Percentiles rank a stretch among this genome's conserved stretches.
Conservation (phyloP, 177 flowering plant genomes). For the Tripterygium wilfordii region DNA sequence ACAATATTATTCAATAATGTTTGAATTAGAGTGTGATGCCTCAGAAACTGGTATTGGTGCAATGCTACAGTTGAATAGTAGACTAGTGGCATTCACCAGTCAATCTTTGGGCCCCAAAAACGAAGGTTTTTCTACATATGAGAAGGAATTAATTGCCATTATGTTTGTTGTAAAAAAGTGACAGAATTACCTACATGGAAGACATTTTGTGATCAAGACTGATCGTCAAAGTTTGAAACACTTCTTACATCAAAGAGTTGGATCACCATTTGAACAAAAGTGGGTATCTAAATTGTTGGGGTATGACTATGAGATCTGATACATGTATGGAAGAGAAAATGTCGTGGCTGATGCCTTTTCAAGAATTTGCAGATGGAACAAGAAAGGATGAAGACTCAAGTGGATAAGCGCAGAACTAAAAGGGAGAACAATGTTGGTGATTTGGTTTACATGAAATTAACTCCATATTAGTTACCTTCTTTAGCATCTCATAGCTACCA, state of each 20-base stretch:
- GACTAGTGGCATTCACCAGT: neutral
- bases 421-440: too few species aligned
- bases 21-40: neutral
- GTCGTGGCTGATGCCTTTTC: constrained; percentile 8
- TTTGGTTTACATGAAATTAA: too few species aligned
- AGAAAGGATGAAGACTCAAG: too few species aligned
- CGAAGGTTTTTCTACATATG: constrained; percentile 3
- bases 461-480: neutral
- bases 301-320: constrained; percentile 6
- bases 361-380: too few species aligned
- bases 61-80: neutral
- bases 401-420: too few species aligned
- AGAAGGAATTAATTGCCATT: constrained; percentile 14
- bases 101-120: neutral
- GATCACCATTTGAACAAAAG: constrained; percentile 1
- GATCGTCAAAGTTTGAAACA: constrained; percentile 8
- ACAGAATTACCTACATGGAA: constrained; percentile 4
- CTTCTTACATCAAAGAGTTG: constrained; percentile 1
- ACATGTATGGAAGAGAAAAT: constrained; percentile 3
- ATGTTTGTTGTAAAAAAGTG: constrained; percentile 6
- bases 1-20: neutral
- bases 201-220: constrained; percentile 7
- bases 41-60: neutral
- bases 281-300: constrained; percentile 9
- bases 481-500: neutral